Evolutionary conservation across 2,329 filamentous ascomycete genomes (phyloP), one percentile per base, ranked within the genome.

Genomic region (Colletotrichum zoysiae): DNA sequence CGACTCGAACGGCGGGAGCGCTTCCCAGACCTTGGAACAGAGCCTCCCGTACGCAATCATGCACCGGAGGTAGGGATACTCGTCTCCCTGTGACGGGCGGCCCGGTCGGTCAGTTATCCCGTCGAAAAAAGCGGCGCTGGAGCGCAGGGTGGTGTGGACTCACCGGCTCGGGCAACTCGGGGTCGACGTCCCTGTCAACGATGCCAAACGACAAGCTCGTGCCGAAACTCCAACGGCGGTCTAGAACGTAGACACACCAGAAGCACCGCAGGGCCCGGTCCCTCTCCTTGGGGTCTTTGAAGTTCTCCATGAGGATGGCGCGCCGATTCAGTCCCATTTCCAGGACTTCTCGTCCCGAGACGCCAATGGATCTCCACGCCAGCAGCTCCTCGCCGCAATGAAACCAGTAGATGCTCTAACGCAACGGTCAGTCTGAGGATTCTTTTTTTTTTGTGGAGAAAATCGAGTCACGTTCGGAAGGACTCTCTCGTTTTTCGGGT

Each of bases 201-300:
- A 87, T 79, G 0, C 82, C 82, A 74, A 86, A 87, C 0, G 85
- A 85, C 26, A 87, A 75, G 16, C 85, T 85, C 0, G 85, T 87
- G 2, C 85, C 85, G 44, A 87, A 86, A 12, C 84, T 86, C 84
- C 85, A 88, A 30, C 86, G 82, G 0, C 85, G 83, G 61, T 87
- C 86, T 0, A 88, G 80, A 0, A 86, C 83, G 65, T 87, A 87
- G 23, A 86, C 84, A 40, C 82, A 85, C 85, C 86, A 88, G 71
- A 87, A 87, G 0, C 87, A 80, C 1, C 80, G 76, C 1, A 79
- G 76, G 0, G 82, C 83, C 1, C 78, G 65, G 1, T 77, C 75
- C 0, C 81, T 79, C 1, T 78, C 74, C 2, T 77, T 71, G 0
- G 74, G 71, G 48, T 83, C 79, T 2, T 75, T 74, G 44, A 84